Evolutionary conservation across 108 stramenopile genomes (phyloP).

Genomic region (Pelagomonas calceolata): DNA sequence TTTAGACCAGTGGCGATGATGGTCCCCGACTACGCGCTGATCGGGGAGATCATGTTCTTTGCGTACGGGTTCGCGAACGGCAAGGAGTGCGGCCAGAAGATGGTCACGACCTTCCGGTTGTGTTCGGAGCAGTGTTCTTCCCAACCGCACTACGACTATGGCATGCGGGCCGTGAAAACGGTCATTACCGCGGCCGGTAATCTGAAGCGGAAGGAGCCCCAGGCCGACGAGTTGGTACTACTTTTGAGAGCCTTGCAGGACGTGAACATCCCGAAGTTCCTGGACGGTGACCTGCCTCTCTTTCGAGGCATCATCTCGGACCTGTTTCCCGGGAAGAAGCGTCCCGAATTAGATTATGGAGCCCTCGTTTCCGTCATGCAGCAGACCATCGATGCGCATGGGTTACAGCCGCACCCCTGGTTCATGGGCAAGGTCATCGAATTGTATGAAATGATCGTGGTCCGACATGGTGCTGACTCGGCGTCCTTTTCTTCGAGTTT

Average conservation of each 20-base stretch:
- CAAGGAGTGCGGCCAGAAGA: constrained; percentile 26
- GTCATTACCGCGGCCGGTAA: constrained; percentile 41
- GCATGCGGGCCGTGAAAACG: constrained; percentile 58
- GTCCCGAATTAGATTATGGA: constrained; percentile 51
- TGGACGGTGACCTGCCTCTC: constrained; percentile 54
- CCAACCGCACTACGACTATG: constrained; percentile 62
- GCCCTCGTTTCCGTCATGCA: constrained; percentile 32
- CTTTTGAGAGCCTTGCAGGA: constrained; percentile 43
- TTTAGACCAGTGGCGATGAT: constrained; percentile 65
- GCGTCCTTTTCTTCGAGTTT: too few relatives aligned
- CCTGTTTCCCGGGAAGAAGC: constrained; percentile 43
- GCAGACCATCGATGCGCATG: constrained; percentile 21
- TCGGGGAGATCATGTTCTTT: constrained; percentile 58
- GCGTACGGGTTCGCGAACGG: constrained; percentile 43
- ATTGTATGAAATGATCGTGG: constrained; percentile 60
- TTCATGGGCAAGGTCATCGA: constrained; percentile 48
- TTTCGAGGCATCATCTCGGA: constrained; percentile 54
- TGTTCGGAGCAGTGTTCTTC: constrained; percentile 58
- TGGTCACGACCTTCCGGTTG: constrained; percentile 62
- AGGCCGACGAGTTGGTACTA: constrained; percentile 35
- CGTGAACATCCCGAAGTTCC: constrained; percentile 56
- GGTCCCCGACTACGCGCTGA: constrained; percentile 65
- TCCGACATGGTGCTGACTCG: too few relatives aligned
- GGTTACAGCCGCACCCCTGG: constrained; percentile 29
- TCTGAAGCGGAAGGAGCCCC: constrained; percentile 37